Evolutionary conservation across 2,329 filamentous ascomycete genomes (phyloP), one percentile per base, ranked within the genome.

Genomic region (Paraphaeosphaeria sporulosa): DNA sequence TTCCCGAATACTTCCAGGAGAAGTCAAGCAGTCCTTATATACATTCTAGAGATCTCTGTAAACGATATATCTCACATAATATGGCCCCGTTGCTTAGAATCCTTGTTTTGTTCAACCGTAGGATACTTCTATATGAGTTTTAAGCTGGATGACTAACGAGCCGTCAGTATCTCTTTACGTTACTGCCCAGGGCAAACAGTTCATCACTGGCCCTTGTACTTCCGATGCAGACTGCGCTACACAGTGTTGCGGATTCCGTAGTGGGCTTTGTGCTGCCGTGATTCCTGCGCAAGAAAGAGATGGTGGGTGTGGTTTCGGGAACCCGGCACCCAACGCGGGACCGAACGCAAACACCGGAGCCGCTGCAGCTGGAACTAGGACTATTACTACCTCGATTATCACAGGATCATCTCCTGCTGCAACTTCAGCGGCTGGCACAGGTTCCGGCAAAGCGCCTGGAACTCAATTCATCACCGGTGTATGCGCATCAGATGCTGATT

Each of bases 181-280:
- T 34, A 66, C 71, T 43, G 67, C 67, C 9, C 69, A 73, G 63
- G 76, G 71, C 34, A 75, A 64, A 3, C 78, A 80, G 57, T 80
- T 79, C 69, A 78, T 80, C 65, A 79, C 77, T 17, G 78, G 77
- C 1, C 55, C 70, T 8, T 80, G 78, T 50, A 63, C 66, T 2
- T 72, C 73, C 4, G 76, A 79, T 55, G 76, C 76, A 5, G 76
- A 79, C 59, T 80, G 78, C 50, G 75, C 74, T 3, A 72, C 73
- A 21, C 71, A 68, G 15, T 79, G 77, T 64, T 79, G 77, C 62
- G 76, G 73, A 8, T 75, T 75, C 65, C 72, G 72, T 19, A 64
- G 63, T 27, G 75, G 75, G 6, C 68, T 69, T 30, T 79, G 76
- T 49, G 73, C 74, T 0, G 76, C 74, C 4, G 47, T 65, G 4